phyloP scores from a whole-genome alignment of 2,329 filamentous ascomycete genomes.

The Phialocephala sp. region DNA sequence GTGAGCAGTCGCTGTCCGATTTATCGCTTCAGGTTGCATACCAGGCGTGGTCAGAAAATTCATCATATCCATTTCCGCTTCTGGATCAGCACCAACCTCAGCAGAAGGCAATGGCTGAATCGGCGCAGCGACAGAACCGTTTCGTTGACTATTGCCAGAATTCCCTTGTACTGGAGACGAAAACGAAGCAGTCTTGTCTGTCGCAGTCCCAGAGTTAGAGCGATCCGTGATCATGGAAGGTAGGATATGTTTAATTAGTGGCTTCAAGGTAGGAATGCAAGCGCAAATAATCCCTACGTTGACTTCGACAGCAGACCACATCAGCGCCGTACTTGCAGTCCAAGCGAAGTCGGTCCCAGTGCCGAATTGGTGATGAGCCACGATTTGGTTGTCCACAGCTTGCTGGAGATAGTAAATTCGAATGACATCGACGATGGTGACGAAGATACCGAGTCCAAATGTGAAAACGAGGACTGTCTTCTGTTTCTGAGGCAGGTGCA shows the following conservation, averaged over 20 bases:
- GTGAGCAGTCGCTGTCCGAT: constrained; percentile 18
- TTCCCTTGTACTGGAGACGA: constrained; percentile 26
- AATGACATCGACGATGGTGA: constrained; percentile 85
- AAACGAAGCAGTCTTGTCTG: constrained; percentile 29
- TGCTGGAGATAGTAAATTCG: constrained; percentile 87
- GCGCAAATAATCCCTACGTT: constrained; percentile 89
- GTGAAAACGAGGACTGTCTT: constrained; percentile 87
- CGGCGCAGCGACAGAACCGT: constrained; percentile 7
- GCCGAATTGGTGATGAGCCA: constrained; percentile 46
- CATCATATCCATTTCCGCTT: constrained; percentile 33
- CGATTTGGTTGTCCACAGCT: constrained; percentile 30
- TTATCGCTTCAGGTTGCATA: constrained; percentile 16
- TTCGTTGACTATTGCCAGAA: constrained; percentile 4
- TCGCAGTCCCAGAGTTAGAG: constrained; percentile 11
- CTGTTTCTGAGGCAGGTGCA: constrained; percentile 83
- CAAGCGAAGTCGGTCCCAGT: constrained; percentile 62
- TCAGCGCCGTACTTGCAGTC: constrained; percentile 84
- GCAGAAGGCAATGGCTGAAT: constrained; percentile 24
- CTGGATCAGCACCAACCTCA: constrained; percentile 24
- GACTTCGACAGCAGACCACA: constrained; percentile 94
- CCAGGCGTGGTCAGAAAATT: constrained; percentile 40
- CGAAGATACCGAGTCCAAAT: constrained; percentile 86
- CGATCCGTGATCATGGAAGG: constrained; percentile 39
- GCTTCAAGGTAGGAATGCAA: constrained; percentile 91
- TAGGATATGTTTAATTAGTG: constrained; percentile 65